These are phyloP conservation scores for Hanseniaspora meyeri DNA, from an alignment of 805 yeast genomes.

Conservation along the genomic window DNA sequence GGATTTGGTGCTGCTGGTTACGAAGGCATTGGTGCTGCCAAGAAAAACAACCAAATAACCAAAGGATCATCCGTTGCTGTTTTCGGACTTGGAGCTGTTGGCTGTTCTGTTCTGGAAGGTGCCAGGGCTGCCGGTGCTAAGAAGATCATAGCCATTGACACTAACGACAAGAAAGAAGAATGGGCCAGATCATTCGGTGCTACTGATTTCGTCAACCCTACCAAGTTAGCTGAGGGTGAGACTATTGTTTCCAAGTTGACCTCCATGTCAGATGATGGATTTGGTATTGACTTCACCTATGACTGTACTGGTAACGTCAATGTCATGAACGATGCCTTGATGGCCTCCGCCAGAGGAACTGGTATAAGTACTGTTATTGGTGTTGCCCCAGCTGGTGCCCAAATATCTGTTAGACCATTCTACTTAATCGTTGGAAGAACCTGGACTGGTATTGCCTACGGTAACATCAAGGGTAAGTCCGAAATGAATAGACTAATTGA, in stretches of 20 bases:
- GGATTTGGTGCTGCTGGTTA: conserved; percentile 86
- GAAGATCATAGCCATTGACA: conserved; percentile 72
- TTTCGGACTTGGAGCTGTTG: conserved; percentile 97
- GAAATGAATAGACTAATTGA: conserved; percentile 86
- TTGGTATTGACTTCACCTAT: conserved; percentile 84
- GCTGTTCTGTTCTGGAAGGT: conserved; percentile 92
- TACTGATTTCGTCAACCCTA: conserved; percentile 85
- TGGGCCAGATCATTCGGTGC: conserved; percentile 91
- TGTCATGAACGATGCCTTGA: conserved; percentile 93
- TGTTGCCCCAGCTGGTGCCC: conserved; percentile 97
- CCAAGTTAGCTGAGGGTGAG: conserved; percentile 53
- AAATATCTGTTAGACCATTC: conserved; percentile 94
- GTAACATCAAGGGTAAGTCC: conserved; percentile 95
- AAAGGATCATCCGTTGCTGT: conserved; percentile 90
- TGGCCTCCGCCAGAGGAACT: conserved; percentile 98
- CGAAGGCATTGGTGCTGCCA: conserved; percentile 62
- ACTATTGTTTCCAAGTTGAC: conserved; percentile 70
- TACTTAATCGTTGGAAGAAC: conserved; percentile 97
- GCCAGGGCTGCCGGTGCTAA: conserved; percentile 73
- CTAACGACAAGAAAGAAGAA: conserved; percentile 68
- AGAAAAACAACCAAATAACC: conserved; percentile 81
- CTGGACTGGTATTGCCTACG: conserved; percentile 99
- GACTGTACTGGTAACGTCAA: conserved; percentile 95
- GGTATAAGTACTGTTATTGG: conserved; percentile 92
- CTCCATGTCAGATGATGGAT: conserved; percentile 76